Base-by-base conservation (phyloP, 768 basidiomycete genomes). In the Suillus sp. region DNA sequence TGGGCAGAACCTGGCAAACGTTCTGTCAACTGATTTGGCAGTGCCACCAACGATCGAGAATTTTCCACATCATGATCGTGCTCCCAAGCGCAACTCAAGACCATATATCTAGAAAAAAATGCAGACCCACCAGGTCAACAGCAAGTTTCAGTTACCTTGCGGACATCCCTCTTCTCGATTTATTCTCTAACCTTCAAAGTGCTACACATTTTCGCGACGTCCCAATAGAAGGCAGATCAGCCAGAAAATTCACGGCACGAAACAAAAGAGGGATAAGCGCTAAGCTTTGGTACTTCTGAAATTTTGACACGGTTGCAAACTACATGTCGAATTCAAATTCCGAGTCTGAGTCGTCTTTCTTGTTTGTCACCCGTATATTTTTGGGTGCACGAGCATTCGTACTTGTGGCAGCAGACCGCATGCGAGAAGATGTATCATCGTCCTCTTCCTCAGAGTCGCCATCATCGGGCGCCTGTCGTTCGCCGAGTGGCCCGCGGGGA, bases 291-390 rank as follows among this genome's bases (percentile, higher is more conserved):
- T 48, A 27, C 25, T 27, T 27, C 11, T 25, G 14, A 25, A 16
- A 48, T 48, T 48, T 22, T 25, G 25, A 47, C 45, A 25, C 14
- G 1, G 16, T 9, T 27, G 47, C n/a, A 69, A 53, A 60, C 66
- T 84, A 88, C 77, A 88, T 76, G 69, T 88, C 87, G 71, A 89
- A 87, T 70, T 93, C 92, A 72, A 96, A 91, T 60, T 88, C 87
- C 37, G 85, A 86, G 73, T 94, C 94, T 37, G 90, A 91, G 69
- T 90, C 86, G 48, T 82, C 86, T 65, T 89, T 85, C 64, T 82
- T 79, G 37, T 65, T 69, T 43, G 74, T 69, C 14, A 76, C 78
- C 64, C 85, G 80, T 43, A 91, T 77, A 65, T 89, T 91, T 78
- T 84, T 90, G 30, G 74, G 69, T 3, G 77, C 66, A 35, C 75